Conservation (phyloP, 169 alveolate species). For the Plasmodium reichenowi region DNA sequence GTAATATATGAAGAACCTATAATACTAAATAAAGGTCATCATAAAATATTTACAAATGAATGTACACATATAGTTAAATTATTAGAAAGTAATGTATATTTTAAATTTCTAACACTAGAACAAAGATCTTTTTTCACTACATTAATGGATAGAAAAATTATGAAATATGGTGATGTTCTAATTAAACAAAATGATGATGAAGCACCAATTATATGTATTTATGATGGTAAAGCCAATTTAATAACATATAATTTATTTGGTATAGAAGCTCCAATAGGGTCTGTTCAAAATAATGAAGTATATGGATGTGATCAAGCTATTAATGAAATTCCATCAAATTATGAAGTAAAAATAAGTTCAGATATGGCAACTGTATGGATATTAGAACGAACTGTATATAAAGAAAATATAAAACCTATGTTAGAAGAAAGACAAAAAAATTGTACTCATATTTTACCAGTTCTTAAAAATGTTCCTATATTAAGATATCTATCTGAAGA, state of each 20-base stretch:
- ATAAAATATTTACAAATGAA: slow-evolving; percentile 55
- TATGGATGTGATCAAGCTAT: slow-evolving; percentile 62
- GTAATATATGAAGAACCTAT: slow-evolving; percentile 69
- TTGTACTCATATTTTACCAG: slow-evolving; percentile 44
- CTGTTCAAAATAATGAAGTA: slow-evolving; percentile 42
- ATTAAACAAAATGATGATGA: slow-evolving; percentile 35
- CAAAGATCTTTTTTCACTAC: slow-evolving; percentile 76
- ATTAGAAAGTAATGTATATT: slow-evolving; percentile 29
- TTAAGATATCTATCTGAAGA: slow-evolving; percentile 65
- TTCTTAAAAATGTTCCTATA: slow-evolving; percentile 69
- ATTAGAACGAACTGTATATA: slow-evolving; percentile 33
- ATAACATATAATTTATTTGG: slow-evolving; percentile 60
- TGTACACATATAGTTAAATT: slow-evolving; percentile 31
- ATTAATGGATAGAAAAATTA: slow-evolving; percentile 48
- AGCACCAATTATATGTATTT: slow-evolving; percentile 44
- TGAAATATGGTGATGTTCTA: slow-evolving; percentile 19
- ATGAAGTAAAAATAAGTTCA: slow-evolving; percentile 67
- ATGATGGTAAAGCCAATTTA: slow-evolving; percentile 70
- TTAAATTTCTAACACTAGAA: slow-evolving; percentile 67
- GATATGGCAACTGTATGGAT: slow-evolving; percentile 59
- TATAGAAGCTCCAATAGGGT: slow-evolving; percentile 44
- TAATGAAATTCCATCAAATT: slow-evolving; percentile 29
- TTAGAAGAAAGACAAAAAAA: slow-evolving; percentile 70
- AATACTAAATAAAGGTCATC: slow-evolving; percentile 56
- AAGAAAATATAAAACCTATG: slow-evolving; percentile 49